Evolutionary conservation across 2,329 filamentous ascomycete genomes (phyloP).

Genomic region (Chalara sp.): DNA sequence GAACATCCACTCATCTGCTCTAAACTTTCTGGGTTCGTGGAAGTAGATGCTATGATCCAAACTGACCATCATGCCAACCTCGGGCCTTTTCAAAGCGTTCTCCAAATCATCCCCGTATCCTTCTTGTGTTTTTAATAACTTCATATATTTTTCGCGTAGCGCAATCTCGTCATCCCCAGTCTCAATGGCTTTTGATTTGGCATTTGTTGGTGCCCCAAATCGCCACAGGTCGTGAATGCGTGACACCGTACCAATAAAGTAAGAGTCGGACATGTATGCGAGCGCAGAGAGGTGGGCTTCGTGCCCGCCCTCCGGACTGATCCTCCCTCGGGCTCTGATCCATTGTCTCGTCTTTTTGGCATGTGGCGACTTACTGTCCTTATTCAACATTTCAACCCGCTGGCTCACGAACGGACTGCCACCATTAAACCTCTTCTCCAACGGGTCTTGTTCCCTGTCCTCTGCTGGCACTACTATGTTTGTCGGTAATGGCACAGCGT

Average conservation of each 20-base stretch:
- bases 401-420: conserved; percentile 50
- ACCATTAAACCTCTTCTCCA: conserved; percentile 19
- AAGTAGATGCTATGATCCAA: conserved; percentile 71
- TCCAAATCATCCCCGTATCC: conserved; percentile 37
- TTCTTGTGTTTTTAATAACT: conserved; percentile 28
- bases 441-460: conserved; percentile 35
- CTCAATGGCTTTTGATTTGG: conserved; percentile 1
- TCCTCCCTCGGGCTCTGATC: conserved; percentile 67
- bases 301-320: conserved; percentile 66
- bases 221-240: conserved; percentile 77
- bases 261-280: conserved; percentile 88
- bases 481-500: conserved; percentile 55
- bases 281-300: conserved; percentile 80
- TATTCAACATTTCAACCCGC: conserved; percentile 48
- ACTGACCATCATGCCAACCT: conserved; percentile 79
- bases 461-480: conserved; percentile 32
- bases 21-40: conserved; percentile 51
- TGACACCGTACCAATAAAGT: conserved; percentile 85
- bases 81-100: conserved; percentile 44
- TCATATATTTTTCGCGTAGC: conserved; percentile 45
- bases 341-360: conserved; percentile 66
- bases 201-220: conserved; percentile 45
- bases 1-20: conserved; percentile 71
- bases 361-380: conserved; percentile 44
- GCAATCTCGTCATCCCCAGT: conserved; percentile 4